Base-by-base conservation (phyloP, 306 rosid genomes). In the Crataegus laevigata region DNA sequence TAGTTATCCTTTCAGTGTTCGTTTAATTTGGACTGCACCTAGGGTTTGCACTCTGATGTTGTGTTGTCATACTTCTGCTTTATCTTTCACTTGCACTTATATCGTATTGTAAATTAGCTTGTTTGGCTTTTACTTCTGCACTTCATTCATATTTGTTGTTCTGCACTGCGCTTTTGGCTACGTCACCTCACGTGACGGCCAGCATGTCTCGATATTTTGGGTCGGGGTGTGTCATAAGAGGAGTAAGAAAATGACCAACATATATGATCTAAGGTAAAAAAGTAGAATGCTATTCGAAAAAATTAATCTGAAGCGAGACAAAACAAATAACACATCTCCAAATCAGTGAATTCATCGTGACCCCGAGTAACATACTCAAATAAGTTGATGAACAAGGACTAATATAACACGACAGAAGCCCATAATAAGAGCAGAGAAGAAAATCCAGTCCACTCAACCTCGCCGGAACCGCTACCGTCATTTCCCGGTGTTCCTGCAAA, bases 351-450 rank as follows among this genome's bases (percentile, higher is more conserved):
- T 63, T 26, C 12, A 15, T 6, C 2, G 38, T 63, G 22, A 8
- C 59, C 77, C 73, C 38, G 9, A 34, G 9, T 58, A 45, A 74
- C 19, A 54, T 60, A 74, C 72, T 69, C 66, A 59, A 60, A 57
- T 57, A 57, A 57, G 61, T 19, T 24, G 36, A 45, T 18, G 42
- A 21, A 19, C 24, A 51, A 51, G 68, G 29, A 30, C 75, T 83
- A 91, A 78, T 77, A 68, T 29, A 78, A 78, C 64, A 84, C 4
- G 81, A 76, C 34, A 28, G 92, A 83, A 61, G 69, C 86, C 84
- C 81, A 83, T 55, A 84, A 47, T 2, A 89, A 58, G 80, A 86
- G 69, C 8, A 89, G 59, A 73, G 79, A 54, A 45, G 87, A 79
- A 50, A 89, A 7, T 30, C 92, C 94, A 0, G 79, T 59, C 82